Base-by-base conservation (phyloP, 2,329 filamentous ascomycete genomes). In the Beauveria bassiana region DNA sequence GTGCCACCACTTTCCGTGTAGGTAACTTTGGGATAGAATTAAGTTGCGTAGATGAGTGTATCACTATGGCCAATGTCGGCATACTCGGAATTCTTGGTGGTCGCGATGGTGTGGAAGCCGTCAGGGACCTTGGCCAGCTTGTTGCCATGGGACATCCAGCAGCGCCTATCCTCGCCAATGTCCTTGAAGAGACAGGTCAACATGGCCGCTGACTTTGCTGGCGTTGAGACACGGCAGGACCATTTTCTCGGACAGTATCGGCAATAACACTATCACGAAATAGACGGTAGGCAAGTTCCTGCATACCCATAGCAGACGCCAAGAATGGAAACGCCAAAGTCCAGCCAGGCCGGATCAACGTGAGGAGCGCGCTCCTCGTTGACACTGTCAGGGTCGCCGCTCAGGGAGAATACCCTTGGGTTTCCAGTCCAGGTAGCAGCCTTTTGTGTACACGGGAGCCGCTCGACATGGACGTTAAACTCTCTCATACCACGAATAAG, bases 371-470 rank as follows among this genome's bases (percentile, higher is more conserved):
- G 89, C 34, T 86, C 77, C 61, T 92, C 90, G 70, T 96, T 96
- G 59, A 97, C 93, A 3, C 88, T 93, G 61, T 78, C 78, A n/a
- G 82, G 82, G 5, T 75, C 78, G 61, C 77, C 78, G 26, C 71
- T 74, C 10, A 78, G 22, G 64, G 61, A 96, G 88, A 65, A 98
- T 86, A 67, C 93, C 93, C 71, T 88, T 89, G 22, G 93, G 93
- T 71, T 86, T 91, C 80, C 84, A 96, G 52, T 80, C 72, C 40
- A 96, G 81, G 61, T 95, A 7, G 84, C 78, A 24, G 96, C 75
- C 79, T 93, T 93, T 69, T 88, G 86, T 51, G 88, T 96, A 76
- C 92, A 96, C 24, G 90, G 89, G 50, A 96, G 84, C 87, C 96
- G 89, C 78, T 96, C 91, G 64, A 86, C 86, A 79, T 90, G 96